A percentile compares a stretch with the other conserved stretches of the same genome.
These are phyloP conservation scores for Tieghemostelium lacteum DNA, from an alignment of 78 protist genomes.

Conservation along the genomic window DNA sequence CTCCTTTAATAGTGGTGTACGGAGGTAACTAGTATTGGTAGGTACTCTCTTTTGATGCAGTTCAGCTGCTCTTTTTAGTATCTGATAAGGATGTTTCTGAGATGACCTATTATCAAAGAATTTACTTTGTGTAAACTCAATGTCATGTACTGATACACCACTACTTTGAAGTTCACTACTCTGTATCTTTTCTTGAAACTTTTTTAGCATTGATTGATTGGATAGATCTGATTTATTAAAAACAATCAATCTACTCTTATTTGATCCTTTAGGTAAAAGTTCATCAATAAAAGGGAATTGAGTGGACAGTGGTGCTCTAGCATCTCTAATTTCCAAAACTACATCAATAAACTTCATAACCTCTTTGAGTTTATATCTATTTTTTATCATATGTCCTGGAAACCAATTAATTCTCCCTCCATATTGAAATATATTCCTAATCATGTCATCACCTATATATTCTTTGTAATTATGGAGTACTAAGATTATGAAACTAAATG, in stretches of 20 bases:
- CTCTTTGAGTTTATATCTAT: slow-evolving; percentile 20
- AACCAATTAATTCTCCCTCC: slow-evolving; percentile 75
- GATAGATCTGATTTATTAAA: slow-evolving; percentile 77
- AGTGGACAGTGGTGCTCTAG: slow-evolving; percentile 74
- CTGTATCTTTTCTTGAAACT: background rate
- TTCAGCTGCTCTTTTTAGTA: slow-evolving; percentile 31
- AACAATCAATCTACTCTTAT: slow-evolving; percentile 33
- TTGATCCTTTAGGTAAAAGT: background rate
- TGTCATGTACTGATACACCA: background rate
- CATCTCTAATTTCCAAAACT: slow-evolving; percentile 71
- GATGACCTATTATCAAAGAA: background rate
- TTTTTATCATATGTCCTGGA: slow-evolving; percentile 83
- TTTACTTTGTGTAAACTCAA: slow-evolving; percentile 39
- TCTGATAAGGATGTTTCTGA: slow-evolving; percentile 36
- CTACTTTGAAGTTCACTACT: background rate
- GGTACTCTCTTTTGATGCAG: slow-evolving; percentile 11
- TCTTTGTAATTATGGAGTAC: too few species aligned
- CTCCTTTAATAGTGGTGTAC: background rate
- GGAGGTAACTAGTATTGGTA: background rate
- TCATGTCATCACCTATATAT: too few species aligned
- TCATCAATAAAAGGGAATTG: slow-evolving; percentile 53
- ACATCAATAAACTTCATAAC: slow-evolving; percentile 51
- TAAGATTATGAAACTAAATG: too few species aligned
- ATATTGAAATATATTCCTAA: slow-evolving; percentile 20
- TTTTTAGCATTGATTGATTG: slow-evolving; percentile 28